These are phyloP conservation scores for Cercospora sesami DNA, from an alignment of 2,329 filamentous ascomycete genomes.

Conservation along the genomic window DNA sequence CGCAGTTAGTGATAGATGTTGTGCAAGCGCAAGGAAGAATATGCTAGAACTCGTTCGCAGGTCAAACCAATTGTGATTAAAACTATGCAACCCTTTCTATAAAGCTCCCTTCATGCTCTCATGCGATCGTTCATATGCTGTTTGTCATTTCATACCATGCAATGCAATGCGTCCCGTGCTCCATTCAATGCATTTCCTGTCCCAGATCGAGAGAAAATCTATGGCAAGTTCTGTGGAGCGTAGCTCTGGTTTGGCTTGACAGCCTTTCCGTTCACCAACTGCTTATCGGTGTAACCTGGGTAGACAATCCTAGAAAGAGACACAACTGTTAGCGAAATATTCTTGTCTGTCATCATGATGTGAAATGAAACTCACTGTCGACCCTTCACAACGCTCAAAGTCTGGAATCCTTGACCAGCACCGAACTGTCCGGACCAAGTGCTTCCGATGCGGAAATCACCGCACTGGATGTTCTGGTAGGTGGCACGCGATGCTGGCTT, in stretches of 20 bases:
- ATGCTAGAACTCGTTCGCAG: too few relatives aligned
- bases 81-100: not conserved
- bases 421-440: slow-evolving; percentile 28
- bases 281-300: slow-evolving; percentile 27
- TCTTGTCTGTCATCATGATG: not conserved
- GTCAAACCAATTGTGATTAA: not conserved
- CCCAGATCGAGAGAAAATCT: not conserved
- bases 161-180: not conserved
- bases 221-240: slow-evolving; percentile 28
- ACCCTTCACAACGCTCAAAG: slow-evolving; percentile 23
- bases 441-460: slow-evolving; percentile 24
- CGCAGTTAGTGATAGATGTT: too few relatives aligned
- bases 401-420: slow-evolving; percentile 26
- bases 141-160: not conserved
- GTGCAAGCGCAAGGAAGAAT: too few relatives aligned
- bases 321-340: not conserved
- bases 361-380: slow-evolving; percentile 8
- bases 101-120: not conserved
- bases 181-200: not conserved
- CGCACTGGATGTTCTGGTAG: slow-evolving; percentile 26
- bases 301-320: slow-evolving; percentile 19
- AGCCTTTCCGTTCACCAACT: slow-evolving; percentile 21
- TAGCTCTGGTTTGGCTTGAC: slow-evolving; percentile 32
- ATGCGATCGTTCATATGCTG: not conserved
- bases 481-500: slow-evolving; percentile 20